Conservation (phyloP, 495 filamentous ascomycete genomes). For the Tuber aestivum region DNA sequence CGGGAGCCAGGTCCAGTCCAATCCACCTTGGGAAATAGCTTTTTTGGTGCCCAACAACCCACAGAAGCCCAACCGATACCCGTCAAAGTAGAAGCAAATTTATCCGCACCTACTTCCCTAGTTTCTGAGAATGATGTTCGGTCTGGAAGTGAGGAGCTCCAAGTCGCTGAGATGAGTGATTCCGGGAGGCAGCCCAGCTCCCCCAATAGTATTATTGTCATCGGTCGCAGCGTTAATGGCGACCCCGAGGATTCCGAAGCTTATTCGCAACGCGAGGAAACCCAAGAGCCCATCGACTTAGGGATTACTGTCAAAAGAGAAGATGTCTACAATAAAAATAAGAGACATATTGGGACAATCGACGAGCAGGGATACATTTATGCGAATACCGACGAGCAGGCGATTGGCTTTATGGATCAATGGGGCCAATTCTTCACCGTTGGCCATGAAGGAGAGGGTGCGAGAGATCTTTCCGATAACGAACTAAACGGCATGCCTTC, state of each 20-base stretch:
- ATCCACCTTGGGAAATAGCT: not conserved
- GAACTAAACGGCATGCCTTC: constrained; percentile 19
- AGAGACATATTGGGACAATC: constrained; percentile 20
- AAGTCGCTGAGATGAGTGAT: not conserved
- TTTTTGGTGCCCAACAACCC: not conserved
- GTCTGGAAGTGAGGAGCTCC: not conserved
- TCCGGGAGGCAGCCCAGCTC: not conserved
- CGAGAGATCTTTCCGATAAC: constrained; percentile 13
- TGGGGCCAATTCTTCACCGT: constrained; percentile 22
- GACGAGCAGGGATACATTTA: constrained; percentile 23
- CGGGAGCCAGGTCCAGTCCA: not conserved
- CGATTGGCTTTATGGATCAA: constrained; percentile 27
- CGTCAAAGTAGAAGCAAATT: not conserved
- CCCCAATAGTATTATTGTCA: not conserved
- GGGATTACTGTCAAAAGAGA: not conserved
- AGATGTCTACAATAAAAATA: constrained; percentile 17
- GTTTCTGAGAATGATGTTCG: not conserved
- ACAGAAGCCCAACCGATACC: not conserved
- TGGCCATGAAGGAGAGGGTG: constrained; percentile 1
- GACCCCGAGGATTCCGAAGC: too few relatives aligned
- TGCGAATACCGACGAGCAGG: constrained; percentile 21
- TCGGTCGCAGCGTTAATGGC: not conserved
- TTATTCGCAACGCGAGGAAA: not conserved
- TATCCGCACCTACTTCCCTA: not conserved
- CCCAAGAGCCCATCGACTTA: not conserved